Evolutionary conservation across 768 basidiomycete species (phyloP).

Genomic region (Roridomyces roridus): DNA sequence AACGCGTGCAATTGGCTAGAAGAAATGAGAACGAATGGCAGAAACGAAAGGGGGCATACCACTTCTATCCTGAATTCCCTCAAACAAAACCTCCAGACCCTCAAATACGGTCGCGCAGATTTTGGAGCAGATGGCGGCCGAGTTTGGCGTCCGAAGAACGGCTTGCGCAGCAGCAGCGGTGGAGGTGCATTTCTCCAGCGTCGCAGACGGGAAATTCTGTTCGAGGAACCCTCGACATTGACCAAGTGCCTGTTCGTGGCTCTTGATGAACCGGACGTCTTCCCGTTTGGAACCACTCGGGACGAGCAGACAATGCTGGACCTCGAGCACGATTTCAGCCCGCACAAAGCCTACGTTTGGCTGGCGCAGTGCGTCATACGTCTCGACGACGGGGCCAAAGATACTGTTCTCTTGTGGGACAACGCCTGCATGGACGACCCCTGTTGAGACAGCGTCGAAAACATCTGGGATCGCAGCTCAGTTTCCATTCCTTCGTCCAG

Average conservation of each 20-base stretch:
- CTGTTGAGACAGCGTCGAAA: slow-evolving; percentile 55
- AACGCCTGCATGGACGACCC: slow-evolving; percentile 58
- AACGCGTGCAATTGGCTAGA: slow-evolving; percentile 73
- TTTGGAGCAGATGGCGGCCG: slow-evolving; percentile 79
- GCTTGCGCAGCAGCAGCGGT: slow-evolving; percentile 74
- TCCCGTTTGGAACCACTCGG: slow-evolving; percentile 59
- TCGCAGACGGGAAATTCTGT: slow-evolving; percentile 56
- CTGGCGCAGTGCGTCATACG: slow-evolving; percentile 68
- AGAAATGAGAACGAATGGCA: slow-evolving; percentile 8
- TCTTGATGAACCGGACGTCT: slow-evolving; percentile 65
- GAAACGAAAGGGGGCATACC: slow-evolving; percentile 38
- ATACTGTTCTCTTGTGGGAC: slow-evolving; percentile 84
- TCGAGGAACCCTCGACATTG: slow-evolving; percentile 74
- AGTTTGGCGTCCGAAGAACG: slow-evolving; percentile 49
- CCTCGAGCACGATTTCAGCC: slow-evolving; percentile 62
- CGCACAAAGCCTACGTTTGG: slow-evolving; percentile 56
- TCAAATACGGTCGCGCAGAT: slow-evolving; percentile 65
- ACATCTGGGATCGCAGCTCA: slow-evolving; percentile 52
- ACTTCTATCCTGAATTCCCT: slow-evolving; percentile 68
- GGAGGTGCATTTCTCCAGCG: slow-evolving; percentile 64
- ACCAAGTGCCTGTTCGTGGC: slow-evolving; percentile 86
- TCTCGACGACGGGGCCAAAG: slow-evolving; percentile 76
- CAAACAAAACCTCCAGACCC: slow-evolving; percentile 63
- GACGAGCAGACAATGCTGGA: slow-evolving; percentile 76
- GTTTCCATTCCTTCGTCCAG: background rate